phyloP scores from a whole-genome alignment of 345 rosid species.

The Corymbia maculata region DNA sequence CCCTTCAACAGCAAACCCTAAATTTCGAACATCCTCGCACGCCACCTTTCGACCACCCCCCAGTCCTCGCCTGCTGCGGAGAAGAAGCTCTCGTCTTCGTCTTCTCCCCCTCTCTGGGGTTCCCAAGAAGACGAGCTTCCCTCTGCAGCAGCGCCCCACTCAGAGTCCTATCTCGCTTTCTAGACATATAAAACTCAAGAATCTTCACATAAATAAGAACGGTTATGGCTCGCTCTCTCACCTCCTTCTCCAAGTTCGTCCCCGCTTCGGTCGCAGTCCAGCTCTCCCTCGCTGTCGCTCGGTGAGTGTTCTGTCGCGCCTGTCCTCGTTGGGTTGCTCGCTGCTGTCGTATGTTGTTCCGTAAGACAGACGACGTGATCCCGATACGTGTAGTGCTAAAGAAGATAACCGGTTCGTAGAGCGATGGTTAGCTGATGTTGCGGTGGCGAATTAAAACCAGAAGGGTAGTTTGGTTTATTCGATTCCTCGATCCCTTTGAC shows the following conservation, averaged over 20 bases:
- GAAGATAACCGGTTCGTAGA: background rate
- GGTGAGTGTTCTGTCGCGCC: constrained; percentile 2
- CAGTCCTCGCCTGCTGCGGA: background rate
- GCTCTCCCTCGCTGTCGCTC: constrained; percentile 3
- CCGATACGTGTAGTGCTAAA: background rate
- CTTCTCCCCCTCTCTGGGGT: background rate
- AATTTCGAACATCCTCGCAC: background rate
- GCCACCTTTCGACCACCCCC: background rate
- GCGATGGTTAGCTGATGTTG: background rate
- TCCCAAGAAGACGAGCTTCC: background rate
- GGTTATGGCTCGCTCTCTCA: constrained; percentile 22
- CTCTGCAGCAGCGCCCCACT: constrained; percentile 3
- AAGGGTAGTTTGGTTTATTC: background rate
- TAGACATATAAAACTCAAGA: background rate
- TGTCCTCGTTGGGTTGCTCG: background rate
- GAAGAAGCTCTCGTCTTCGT: background rate
- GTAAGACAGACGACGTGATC: background rate
- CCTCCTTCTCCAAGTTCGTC: constrained; percentile 10
- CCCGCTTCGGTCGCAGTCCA: constrained; percentile 1
- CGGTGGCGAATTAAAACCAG: background rate
- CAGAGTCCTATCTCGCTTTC: background rate
- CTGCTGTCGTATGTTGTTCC: background rate
- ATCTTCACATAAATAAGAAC: background rate
- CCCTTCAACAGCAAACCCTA: background rate
- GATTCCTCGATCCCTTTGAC: background rate